Percentiles rank a stretch among this genome's conserved stretches.
Conservation (phyloP, 108 stramenopile genomes). For the Skeletonema potamos region DNA sequence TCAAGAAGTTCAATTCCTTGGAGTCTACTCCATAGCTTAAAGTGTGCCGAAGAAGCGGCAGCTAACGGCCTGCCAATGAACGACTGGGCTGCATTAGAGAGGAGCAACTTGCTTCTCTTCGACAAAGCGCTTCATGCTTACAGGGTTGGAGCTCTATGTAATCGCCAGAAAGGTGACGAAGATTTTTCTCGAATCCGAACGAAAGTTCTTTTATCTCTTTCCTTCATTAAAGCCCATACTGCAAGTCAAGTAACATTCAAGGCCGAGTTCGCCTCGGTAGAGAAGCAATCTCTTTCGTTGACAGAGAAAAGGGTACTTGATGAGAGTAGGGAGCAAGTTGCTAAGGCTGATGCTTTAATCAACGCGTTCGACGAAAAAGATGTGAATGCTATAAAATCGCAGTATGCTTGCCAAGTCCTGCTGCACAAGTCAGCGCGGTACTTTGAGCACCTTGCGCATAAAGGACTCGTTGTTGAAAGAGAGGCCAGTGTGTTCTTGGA, state of each 20-base stretch:
- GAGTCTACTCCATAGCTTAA: slow-evolving; percentile 27
- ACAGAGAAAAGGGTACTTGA: slow-evolving; percentile 31
- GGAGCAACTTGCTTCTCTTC: not conserved
- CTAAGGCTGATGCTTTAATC: slow-evolving; percentile 24
- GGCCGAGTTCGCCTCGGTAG: slow-evolving; percentile 19
- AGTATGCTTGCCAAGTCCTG: slow-evolving; percentile 38
- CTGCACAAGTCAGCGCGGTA: slow-evolving; percentile 34
- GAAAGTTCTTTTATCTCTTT: slow-evolving; percentile 24
- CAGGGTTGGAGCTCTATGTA: slow-evolving; percentile 21
- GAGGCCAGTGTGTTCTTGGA: slow-evolving; percentile 31
- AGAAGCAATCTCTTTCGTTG: slow-evolving; percentile 3
- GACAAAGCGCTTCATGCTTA: slow-evolving; percentile 32
- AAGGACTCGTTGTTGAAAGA: slow-evolving; percentile 30
- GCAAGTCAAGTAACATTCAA: slow-evolving; percentile 25
- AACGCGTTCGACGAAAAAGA: slow-evolving; percentile 23
- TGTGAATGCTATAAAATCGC: slow-evolving; percentile 31
- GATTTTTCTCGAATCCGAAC: slow-evolving; percentile 20
- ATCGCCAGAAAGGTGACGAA: slow-evolving; percentile 12
- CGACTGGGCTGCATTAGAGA: slow-evolving; percentile 15
- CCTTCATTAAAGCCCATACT: slow-evolving; percentile 38
- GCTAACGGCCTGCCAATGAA: slow-evolving; percentile 15
- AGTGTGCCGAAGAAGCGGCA: slow-evolving; percentile 21
- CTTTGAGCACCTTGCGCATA: slow-evolving; percentile 4
- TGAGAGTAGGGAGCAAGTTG: slow-evolving; percentile 36
- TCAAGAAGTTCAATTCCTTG: slow-evolving; percentile 29